A percentile compares a stretch with the other conserved stretches of the same genome.
These are phyloP conservation scores for Saccharomyces hybrid DNA, from an alignment of 1,139 yeast species.

Conservation along the genomic window DNA sequence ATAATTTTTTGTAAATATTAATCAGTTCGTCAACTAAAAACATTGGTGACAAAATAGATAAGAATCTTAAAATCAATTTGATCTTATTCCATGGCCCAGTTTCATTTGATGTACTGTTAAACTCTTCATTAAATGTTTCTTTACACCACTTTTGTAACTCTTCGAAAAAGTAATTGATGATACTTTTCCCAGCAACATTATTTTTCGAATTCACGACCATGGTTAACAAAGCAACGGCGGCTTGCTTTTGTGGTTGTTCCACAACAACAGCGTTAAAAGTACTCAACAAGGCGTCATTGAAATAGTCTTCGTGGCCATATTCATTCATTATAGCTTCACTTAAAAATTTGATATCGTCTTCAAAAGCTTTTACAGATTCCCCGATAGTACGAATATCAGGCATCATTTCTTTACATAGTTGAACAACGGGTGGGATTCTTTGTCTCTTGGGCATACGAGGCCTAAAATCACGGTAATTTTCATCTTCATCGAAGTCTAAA, in stretches of 20 bases:
- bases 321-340: conserved; percentile 62
- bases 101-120: conserved; percentile 32
- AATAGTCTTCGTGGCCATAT: conserved; percentile 57
- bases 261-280: conserved; percentile 62
- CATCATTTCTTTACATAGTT: conserved; percentile 36
- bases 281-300: conserved; percentile 51
- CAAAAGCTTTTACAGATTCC: conserved; percentile 51
- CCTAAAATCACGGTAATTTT: conserved; percentile 28
- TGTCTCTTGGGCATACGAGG: conserved; percentile 32
- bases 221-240: conserved; percentile 61
- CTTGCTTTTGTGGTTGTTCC: conserved; percentile 89
- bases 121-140: conserved; percentile 21
- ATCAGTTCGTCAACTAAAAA: conserved; percentile 47
- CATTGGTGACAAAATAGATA: conserved; percentile 58
- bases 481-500: conserved; percentile 28
- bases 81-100: conserved; percentile 67
- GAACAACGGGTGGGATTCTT: conserved; percentile 36
- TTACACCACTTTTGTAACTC: conserved; percentile 52
- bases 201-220: conserved; percentile 61
- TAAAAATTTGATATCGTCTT: conserved; percentile 60
- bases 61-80: conserved; percentile 63
- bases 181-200: conserved; percentile 59
- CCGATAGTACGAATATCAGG: conserved; percentile 59
- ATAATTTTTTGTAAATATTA: conserved; percentile 46
- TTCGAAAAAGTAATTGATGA: conserved; percentile 61